Percentiles rank a stretch among this genome's conserved stretches.
Evolutionary conservation across 2,329 filamentous ascomycete genomes (phyloP).

Genomic region (Talaromyces sp.): DNA sequence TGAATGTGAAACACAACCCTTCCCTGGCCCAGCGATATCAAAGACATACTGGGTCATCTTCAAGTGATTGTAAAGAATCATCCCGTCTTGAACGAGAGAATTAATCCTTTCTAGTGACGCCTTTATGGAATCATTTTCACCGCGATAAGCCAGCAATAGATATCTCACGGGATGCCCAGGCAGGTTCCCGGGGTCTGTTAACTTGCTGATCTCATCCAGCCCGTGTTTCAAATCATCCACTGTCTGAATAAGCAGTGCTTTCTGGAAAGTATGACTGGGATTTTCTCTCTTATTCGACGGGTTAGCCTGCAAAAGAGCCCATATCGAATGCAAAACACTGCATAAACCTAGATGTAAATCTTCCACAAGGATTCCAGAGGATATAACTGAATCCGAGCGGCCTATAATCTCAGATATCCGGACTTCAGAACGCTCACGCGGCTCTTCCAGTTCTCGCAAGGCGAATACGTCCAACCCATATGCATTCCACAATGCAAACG

Average conservation of each 20-base stretch:
- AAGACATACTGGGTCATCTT: slow-evolving; percentile 1
- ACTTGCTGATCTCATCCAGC: slow-evolving; percentile 3
- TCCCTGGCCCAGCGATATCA: neutral
- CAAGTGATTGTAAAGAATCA: slow-evolving; percentile 14
- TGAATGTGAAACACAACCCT: neutral
- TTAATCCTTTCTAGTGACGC: slow-evolving; percentile 4
- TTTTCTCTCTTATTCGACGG: neutral
- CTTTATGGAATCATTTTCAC: slow-evolving; percentile 1
- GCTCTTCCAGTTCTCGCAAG: neutral
- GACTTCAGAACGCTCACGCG: neutral
- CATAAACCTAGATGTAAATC: slow-evolving; percentile 11
- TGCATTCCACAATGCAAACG: slow-evolving; percentile 15
- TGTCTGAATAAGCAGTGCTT: neutral
- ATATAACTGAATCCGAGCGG: neutral
- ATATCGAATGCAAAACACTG: slow-evolving; percentile 10
- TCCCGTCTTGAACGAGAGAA: slow-evolving; percentile 7
- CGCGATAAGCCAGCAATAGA: slow-evolving; percentile 12
- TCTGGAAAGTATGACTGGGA: neutral
- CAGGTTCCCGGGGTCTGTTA: neutral
- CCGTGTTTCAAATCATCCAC: slow-evolving; percentile 3
- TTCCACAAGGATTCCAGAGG: slow-evolving; percentile 5
- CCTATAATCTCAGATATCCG: neutral
- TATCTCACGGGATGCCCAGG: neutral
- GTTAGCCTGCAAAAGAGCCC: neutral
- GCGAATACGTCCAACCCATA: slow-evolving; percentile 10